A percentile compares a stretch with the other conserved stretches of the same genome.
Evolutionary conservation across 208 protist genomes (phyloP).

Genomic region (Willaertia magna): DNA sequence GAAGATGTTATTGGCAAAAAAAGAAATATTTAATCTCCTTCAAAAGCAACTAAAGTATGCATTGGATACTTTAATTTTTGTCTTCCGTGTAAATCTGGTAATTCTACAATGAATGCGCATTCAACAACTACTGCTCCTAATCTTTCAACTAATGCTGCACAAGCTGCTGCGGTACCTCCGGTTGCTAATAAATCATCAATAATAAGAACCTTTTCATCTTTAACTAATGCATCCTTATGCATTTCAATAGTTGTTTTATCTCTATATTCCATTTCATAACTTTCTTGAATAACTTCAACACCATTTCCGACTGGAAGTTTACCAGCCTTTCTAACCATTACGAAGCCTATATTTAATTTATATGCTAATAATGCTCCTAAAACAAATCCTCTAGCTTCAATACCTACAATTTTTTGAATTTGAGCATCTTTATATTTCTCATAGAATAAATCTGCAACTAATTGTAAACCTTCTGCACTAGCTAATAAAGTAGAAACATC

Average conservation of each 20-base stretch:
- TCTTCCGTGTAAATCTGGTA: background rate
- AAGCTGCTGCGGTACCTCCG: background rate
- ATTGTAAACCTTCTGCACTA: background rate
- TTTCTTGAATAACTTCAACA: background rate
- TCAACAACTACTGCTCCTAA: background rate
- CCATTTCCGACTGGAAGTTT: background rate
- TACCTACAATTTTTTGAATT: background rate
- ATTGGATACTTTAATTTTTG: background rate
- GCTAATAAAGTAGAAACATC: constrained; percentile 5
- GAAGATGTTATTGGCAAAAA: no score
- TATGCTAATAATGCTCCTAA: background rate
- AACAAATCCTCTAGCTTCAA: constrained; percentile 15
- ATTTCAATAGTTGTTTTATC: background rate
- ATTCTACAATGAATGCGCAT: background rate
- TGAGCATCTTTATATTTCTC: background rate
- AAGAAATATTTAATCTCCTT: constrained; percentile 10
- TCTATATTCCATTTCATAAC: constrained; percentile 11
- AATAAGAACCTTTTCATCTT: background rate
- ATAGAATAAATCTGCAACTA: background rate
- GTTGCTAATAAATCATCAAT: constrained; percentile 20
- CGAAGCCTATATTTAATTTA: background rate
- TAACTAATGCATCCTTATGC: background rate
- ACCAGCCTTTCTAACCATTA: constrained; percentile 4
- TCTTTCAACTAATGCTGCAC: background rate
- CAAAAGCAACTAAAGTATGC: background rate